Percentiles rank a stretch among this genome's conserved stretches.
Conservation (phyloP, 2,329 filamentous ascomycete genomes). For the Escovopsis sp. region DNA sequence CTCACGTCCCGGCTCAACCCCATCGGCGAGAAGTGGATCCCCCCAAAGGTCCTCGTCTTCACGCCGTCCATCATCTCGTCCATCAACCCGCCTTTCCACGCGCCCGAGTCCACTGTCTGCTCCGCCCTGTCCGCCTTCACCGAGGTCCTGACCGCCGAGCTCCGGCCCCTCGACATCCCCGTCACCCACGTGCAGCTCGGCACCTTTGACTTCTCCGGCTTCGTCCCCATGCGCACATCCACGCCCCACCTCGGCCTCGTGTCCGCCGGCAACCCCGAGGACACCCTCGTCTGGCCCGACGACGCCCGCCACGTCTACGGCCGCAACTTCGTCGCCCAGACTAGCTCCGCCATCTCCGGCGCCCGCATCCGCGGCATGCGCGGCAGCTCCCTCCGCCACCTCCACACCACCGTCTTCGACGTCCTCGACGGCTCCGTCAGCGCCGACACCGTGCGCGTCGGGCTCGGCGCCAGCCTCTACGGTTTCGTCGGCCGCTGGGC, state of each 20-base stretch:
- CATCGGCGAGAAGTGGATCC: slow-evolving; percentile 34
- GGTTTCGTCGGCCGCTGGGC: slow-evolving; percentile 71
- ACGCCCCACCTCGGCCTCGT: slow-evolving; percentile 22
- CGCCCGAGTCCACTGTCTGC: slow-evolving; percentile 73
- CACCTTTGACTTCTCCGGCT: slow-evolving; percentile 69
- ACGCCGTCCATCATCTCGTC: slow-evolving; percentile 71
- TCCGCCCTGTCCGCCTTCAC: slow-evolving; percentile 79
- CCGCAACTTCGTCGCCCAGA: slow-evolving; percentile 44
- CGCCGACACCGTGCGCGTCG: slow-evolving; percentile 57
- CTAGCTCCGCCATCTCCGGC: slow-evolving; percentile 39
- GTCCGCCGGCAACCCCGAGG: slow-evolving; percentile 28
- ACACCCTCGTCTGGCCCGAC: slow-evolving; percentile 48
- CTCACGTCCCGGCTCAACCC: slow-evolving; percentile 47
- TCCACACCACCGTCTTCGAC: slow-evolving; percentile 84
- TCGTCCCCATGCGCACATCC: slow-evolving; percentile 31
- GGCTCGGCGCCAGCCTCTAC: slow-evolving; percentile 72
- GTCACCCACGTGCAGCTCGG: slow-evolving; percentile 84
- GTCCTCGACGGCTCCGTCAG: slow-evolving; percentile 56
- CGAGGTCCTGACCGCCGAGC: slow-evolving; percentile 63
- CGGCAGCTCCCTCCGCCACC: slow-evolving; percentile 58
- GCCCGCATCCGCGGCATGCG: slow-evolving; percentile 43
- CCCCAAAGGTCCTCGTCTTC: slow-evolving; percentile 58
- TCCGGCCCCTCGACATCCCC: slow-evolving; percentile 58
- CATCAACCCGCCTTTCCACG: slow-evolving; percentile 65
- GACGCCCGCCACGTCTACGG: slow-evolving; percentile 45